Conservation (phyloP, 441 rosid genomes). For the Macaranga tanarius region DNA sequence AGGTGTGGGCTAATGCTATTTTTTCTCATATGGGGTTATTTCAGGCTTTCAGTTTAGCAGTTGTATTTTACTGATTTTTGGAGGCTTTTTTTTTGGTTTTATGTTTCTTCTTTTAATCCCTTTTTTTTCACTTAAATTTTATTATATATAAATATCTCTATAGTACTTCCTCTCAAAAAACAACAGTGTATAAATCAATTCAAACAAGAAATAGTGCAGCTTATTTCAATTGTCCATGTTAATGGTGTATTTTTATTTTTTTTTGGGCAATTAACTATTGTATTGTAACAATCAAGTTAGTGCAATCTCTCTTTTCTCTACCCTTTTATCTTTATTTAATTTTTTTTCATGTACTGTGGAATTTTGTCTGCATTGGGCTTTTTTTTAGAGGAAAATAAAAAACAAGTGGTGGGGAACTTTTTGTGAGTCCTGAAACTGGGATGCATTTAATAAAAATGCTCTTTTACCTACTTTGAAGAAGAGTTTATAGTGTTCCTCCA, state of each 20-base stretch:
- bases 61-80: slow-evolving; percentile 25
- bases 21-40: slow-evolving; percentile 10
- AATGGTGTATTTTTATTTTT: no score
- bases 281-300: slow-evolving; percentile 11
- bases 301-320: not conserved
- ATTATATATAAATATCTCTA: not conserved
- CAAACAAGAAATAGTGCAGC: slow-evolving; percentile 25
- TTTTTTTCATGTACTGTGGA: not conserved
- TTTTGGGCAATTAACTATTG: no score
- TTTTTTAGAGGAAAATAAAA: not conserved
- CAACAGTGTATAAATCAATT: slow-evolving; percentile 42
- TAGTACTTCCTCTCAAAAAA: slow-evolving; percentile 22
- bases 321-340: not conserved
- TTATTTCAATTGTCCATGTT: slow-evolving; percentile 1
- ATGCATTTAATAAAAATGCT: slow-evolving; percentile 26
- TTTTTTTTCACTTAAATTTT: not conserved
- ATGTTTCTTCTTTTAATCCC: not conserved
- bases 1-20: slow-evolving; percentile 24
- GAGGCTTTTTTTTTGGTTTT: slow-evolving; percentile 8
- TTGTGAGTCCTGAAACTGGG: slow-evolving; percentile 11
- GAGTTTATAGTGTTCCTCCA: not conserved
- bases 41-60: not conserved
- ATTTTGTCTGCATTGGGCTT: slow-evolving; percentile 24
- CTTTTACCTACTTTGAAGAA: slow-evolving; percentile 23
- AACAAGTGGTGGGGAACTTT: slow-evolving; percentile 25